Conservation (phyloP, 148 eudicot species). For the Cornus controversa region DNA sequence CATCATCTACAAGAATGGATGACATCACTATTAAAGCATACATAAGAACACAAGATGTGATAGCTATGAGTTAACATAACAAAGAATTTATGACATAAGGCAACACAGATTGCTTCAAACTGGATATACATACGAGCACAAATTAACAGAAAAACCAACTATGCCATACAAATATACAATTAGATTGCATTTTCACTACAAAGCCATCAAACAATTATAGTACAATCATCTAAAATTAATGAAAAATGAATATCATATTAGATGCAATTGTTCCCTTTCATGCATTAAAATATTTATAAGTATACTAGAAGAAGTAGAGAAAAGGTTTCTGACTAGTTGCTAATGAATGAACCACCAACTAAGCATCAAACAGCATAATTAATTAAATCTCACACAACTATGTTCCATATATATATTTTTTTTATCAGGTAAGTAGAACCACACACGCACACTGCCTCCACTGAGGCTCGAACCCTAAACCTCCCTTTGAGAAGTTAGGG, state of each 20-base stretch:
- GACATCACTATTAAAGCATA: neutral
- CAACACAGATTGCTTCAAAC: neutral
- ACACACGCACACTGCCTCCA: too few relatives aligned
- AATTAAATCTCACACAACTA: neutral
- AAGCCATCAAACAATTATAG: neutral
- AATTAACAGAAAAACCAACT: neutral
- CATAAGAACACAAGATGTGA: neutral
- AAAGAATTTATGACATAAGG: neutral
- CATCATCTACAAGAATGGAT: neutral
- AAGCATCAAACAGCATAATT: slow-evolving; percentile 4
- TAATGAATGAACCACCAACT: neutral
- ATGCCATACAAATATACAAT: neutral
- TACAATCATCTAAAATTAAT: neutral
- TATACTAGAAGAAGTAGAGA: neutral
- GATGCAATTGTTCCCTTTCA: too few relatives aligned
- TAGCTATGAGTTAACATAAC: neutral
- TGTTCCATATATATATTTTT: neutral
- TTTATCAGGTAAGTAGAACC: too few relatives aligned
- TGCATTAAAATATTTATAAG: neutral
- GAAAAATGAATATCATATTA: too few relatives aligned
- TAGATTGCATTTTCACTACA: neutral
- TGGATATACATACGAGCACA: neutral
- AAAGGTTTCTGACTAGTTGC: neutral
- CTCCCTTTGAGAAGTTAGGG: too few relatives aligned
- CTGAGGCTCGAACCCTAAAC: too few relatives aligned